A percentile compares a stretch with the other conserved stretches of the same genome.
phyloP scores from a whole-genome alignment of 108 stramenopile species.

The Fragilaria crotonensis region DNA sequence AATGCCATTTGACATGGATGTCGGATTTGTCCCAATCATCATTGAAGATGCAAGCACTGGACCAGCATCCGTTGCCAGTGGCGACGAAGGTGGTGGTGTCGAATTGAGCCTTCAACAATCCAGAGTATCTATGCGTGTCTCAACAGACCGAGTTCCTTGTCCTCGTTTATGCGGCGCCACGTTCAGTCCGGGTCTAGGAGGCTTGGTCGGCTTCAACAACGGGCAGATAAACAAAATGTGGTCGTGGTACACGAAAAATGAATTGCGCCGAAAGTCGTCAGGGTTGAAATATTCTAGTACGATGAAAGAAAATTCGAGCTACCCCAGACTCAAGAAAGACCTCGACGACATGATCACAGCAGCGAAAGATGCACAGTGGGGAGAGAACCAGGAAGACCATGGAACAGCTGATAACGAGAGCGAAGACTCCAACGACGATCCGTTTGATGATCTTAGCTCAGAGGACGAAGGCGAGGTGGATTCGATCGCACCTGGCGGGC shows the following conservation, averaged over 20 bases:
- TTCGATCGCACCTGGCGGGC: slow-evolving; percentile 18
- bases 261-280: neutral
- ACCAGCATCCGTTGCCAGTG: neutral
- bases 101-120: neutral
- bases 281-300: neutral
- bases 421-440: slow-evolving; percentile 26
- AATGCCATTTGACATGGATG: slow-evolving; percentile 43
- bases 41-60: slow-evolving; percentile 12
- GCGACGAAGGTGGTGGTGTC: slow-evolving; percentile 1
- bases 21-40: slow-evolving; percentile 19
- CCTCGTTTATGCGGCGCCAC: slow-evolving; percentile 71
- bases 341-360: slow-evolving; percentile 54
- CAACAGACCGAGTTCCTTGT: slow-evolving; percentile 33
- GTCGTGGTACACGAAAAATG: slow-evolving; percentile 33
- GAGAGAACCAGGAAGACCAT: slow-evolving; percentile 27
- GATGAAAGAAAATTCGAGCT: neutral
- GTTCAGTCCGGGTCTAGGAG: slow-evolving; percentile 57
- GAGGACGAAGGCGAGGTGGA: slow-evolving; percentile 16
- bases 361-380: slow-evolving; percentile 73
- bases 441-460: slow-evolving; percentile 34
- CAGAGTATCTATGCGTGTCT: neutral
- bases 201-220: slow-evolving; percentile 57
- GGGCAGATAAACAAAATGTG: slow-evolving; percentile 69
- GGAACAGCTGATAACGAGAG: slow-evolving; percentile 15
- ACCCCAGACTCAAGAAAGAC: slow-evolving; percentile 40